Conservation (phyloP, 495 filamentous ascomycete genomes). For the Aspergillus mulundensis region DNA sequence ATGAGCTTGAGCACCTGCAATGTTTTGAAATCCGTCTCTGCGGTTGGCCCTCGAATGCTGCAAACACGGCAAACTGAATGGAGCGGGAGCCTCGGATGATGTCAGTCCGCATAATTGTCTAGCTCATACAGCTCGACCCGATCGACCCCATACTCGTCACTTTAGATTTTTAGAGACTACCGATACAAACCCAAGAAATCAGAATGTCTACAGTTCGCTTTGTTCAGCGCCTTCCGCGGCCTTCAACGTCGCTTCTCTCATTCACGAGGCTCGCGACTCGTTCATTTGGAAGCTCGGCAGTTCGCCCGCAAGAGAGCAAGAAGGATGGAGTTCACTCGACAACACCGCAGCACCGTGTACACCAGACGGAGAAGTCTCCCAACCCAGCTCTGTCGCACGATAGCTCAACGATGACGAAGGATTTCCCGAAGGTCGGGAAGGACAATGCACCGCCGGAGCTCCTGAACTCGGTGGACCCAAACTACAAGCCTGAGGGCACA, state of each 20-base stretch:
- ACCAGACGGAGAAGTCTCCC: slow-evolving; percentile 51
- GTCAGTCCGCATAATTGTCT: slow-evolving; percentile 30
- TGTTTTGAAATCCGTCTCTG: slow-evolving; percentile 13
- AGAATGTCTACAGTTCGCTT: slow-evolving; percentile 41
- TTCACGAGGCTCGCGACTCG: slow-evolving; percentile 25
- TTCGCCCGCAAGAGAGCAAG: slow-evolving; percentile 29
- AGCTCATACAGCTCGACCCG: neutral
- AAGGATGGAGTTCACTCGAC: slow-evolving; percentile 26
- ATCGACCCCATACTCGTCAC: neutral
- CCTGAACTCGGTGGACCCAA: slow-evolving; percentile 39
- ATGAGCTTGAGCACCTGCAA: neutral
- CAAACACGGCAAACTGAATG: slow-evolving; percentile 39
- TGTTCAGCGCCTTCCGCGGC: slow-evolving; percentile 29
- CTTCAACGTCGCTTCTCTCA: slow-evolving; percentile 23
- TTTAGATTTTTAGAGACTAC: neutral
- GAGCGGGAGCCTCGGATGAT: slow-evolving; percentile 34
- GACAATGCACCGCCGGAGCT: slow-evolving; percentile 59
- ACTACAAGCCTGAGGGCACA: slow-evolving; percentile 55
- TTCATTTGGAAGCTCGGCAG: slow-evolving; percentile 34
- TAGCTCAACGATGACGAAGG: slow-evolving; percentile 59
- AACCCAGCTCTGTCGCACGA: slow-evolving; percentile 63
- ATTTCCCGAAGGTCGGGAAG: slow-evolving; percentile 55
- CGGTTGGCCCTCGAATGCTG: slow-evolving; percentile 22
- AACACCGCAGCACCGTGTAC: slow-evolving; percentile 45
- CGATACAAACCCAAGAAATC: neutral